Base-by-base conservation (phyloP, 768 basidiomycete species). In the Tulasnella sp. region DNA sequence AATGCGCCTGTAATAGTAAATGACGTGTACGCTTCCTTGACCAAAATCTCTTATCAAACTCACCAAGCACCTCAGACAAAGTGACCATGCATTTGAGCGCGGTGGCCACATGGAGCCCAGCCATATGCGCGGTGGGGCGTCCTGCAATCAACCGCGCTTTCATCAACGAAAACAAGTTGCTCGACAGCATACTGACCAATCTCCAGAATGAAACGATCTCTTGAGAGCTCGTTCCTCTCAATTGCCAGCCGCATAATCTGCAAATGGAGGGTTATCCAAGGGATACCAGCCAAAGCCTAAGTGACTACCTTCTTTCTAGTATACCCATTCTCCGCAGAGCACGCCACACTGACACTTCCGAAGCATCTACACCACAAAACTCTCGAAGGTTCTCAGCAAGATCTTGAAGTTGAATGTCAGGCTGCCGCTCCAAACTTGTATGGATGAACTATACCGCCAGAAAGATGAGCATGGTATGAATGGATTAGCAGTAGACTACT, bases 121-220 rank as follows among this genome's bases (percentile, higher is more conserved):
- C 70, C 70, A 44, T 39, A 55, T 32, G 44, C 75, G 15, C 15
- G 44, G 39, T 44, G 26, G 42, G 46, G 39, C 1, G 77, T 78
- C 40, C 55, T 35, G 11, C 11, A 10, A 42, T 78, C 77, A 15
- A 79, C 73, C 16, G 48, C 26, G 40, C 51, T 70, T 37, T 79
- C 77, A 79, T 79, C 77, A 15, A 78, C 26, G 26, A 79, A 78
- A 7, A 79, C 61, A 35, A 79, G 55, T 40, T 78, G 78, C 20
- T 79, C 61, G 10, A 61, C 15, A 16, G 16, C 5, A 29, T 57
- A 76, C 51, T 76, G 48, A 39, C 75, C 75, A 40, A 76, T 76
- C 3, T 4, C n/a, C 23, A 70, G 26, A 39, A 70, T 57, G 37
- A 37, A 76, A 9, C 51, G 18, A 40, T 57, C 51, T 5, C 57